Conservation (phyloP, 768 basidiomycete genomes). For the Lepiota brunneoincarnata region DNA sequence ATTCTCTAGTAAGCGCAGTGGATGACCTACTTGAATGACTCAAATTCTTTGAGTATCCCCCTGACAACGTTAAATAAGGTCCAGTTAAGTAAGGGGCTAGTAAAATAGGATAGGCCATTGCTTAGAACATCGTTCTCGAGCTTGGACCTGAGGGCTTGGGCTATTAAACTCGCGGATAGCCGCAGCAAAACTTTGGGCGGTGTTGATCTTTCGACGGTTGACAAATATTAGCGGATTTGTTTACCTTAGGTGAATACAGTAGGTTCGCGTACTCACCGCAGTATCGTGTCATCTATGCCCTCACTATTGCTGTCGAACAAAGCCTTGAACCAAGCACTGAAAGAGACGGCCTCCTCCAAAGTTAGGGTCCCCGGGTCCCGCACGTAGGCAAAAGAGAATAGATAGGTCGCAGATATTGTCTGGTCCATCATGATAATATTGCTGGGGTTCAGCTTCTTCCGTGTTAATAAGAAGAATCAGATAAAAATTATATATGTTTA, state of each 20-base stretch:
- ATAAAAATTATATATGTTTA: slow-evolving; percentile 22
- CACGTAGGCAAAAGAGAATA: slow-evolving; percentile 45
- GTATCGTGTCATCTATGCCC: slow-evolving; percentile 80
- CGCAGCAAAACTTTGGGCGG: slow-evolving; percentile 65
- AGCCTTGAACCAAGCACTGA: slow-evolving; percentile 69
- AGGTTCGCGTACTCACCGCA: slow-evolving; percentile 39
- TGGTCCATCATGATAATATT: slow-evolving; percentile 9
- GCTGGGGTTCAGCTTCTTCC: background rate
- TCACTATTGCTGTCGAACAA: slow-evolving; percentile 76
- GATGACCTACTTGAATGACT: slow-evolving; percentile 45
- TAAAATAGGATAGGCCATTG: slow-evolving; percentile 79
- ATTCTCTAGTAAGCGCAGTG: background rate
- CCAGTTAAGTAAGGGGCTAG: slow-evolving; percentile 73
- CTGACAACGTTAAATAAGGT: slow-evolving; percentile 73
- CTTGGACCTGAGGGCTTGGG: slow-evolving; percentile 56
- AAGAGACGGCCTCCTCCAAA: slow-evolving; percentile 41
- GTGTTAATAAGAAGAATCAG: background rate
- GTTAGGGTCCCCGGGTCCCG: slow-evolving; percentile 45
- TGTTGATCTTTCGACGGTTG: slow-evolving; percentile 48
- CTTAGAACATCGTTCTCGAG: slow-evolving; percentile 67
- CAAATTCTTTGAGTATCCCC: slow-evolving; percentile 59
- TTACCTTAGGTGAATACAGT: background rate
- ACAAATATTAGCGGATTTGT: background rate
- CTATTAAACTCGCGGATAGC: slow-evolving; percentile 65
- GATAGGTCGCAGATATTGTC: slow-evolving; percentile 32